Conservation (phyloP, 345 rosid genomes). For the Carallia pectinifolia region DNA sequence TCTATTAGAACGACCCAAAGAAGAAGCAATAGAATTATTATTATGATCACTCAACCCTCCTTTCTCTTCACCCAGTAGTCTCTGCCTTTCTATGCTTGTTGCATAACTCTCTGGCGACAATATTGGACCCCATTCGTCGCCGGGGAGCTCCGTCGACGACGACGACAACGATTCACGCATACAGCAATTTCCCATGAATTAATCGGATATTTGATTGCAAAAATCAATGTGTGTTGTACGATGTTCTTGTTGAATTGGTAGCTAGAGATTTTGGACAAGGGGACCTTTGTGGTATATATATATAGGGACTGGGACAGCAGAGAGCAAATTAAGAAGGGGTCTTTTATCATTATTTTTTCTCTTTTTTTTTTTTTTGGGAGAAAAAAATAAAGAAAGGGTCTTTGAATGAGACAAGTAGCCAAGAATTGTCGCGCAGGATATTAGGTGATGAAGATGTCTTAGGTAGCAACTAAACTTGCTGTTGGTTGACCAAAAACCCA, state of each 20-base stretch:
- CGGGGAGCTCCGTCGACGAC: conserved; percentile 29
- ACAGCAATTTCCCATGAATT: conserved; percentile 54
- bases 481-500: conserved; percentile 14
- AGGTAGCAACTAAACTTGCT: conserved; percentile 1
- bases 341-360: no score
- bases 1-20: conserved; percentile 16
- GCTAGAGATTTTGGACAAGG: conserved; percentile 18
- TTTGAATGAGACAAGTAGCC: no score
- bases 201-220: no score
- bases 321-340: no score
- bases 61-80: conserved; percentile 10
- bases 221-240: background rate
- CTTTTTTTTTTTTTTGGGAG: no score
- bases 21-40: background rate
- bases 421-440: background rate
- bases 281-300: no score
- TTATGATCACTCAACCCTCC: conserved; percentile 10
- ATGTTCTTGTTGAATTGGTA: background rate
- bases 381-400: background rate
- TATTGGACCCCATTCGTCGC: conserved; percentile 39
- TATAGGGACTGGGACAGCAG: no score
- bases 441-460: background rate
- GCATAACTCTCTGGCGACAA: background rate
- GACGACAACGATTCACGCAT: background rate
- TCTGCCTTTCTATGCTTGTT: conserved; percentile 9